Percentiles rank a stretch among this genome's conserved stretches.
phyloP scores from a whole-genome alignment of 495 filamentous ascomycete genomes.

The Mytilinidion resinicola region DNA sequence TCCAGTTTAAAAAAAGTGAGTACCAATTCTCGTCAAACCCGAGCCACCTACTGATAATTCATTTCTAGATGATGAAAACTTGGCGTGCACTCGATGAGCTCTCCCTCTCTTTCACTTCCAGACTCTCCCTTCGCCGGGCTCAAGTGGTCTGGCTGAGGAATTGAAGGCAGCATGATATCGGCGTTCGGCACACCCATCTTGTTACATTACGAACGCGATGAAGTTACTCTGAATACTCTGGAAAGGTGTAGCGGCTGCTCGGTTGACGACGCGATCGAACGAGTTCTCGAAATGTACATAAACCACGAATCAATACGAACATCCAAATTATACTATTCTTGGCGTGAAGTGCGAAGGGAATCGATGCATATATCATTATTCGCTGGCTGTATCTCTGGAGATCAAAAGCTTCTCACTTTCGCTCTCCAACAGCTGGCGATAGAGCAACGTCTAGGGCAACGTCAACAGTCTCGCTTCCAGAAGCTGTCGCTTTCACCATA shows the following conservation, averaged over 20 bases:
- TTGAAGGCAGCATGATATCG: slow-evolving; percentile 78
- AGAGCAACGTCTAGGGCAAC: slow-evolving; percentile 6
- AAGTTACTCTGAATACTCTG: slow-evolving; percentile 87
- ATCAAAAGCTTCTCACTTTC: slow-evolving; percentile 4
- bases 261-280: too few species aligned
- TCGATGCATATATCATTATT: not conserved
- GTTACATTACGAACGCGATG: slow-evolving; percentile 93
- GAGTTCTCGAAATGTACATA: too few species aligned
- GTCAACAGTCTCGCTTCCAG: slow-evolving; percentile 15
- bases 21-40: slow-evolving; percentile 15
- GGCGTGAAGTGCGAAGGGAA: not conserved
- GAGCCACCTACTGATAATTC: slow-evolving; percentile 8
- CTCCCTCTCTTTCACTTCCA: slow-evolving; percentile 57
- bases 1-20: slow-evolving; percentile 96
- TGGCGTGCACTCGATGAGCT: slow-evolving; percentile 86
- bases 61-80: slow-evolving; percentile 94
- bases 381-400: not conserved
- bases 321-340: not conserved
- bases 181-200: slow-evolving; percentile 99
- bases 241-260: slow-evolving; percentile 38
- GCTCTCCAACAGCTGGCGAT: slow-evolving; percentile 18
- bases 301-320: too few species aligned
- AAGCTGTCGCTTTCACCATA: not conserved
- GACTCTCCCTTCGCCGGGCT: slow-evolving; percentile 82
- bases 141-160: slow-evolving; percentile 71